Percentiles rank a stretch among this genome's conserved stretches.
Conservation (phyloP, 345 rosid genomes). For the sweet orange (Citrus sinensis) region DNA sequence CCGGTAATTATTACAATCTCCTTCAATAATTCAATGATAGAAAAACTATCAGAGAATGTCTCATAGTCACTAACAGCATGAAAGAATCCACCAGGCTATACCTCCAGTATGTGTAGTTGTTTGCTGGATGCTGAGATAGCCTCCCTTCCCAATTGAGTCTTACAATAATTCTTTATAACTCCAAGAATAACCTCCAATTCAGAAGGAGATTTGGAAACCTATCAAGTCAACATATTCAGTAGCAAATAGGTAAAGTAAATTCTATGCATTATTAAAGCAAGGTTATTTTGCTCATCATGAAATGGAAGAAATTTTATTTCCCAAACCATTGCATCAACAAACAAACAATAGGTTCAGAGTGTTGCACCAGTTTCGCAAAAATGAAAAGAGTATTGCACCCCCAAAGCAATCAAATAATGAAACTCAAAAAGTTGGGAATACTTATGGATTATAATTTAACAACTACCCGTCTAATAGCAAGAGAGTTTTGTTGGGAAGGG, state of each 20-base stretch:
- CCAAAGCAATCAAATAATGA: not conserved
- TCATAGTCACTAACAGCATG: slow-evolving; percentile 1
- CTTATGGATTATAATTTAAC: not conserved
- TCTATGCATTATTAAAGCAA: slow-evolving; percentile 2
- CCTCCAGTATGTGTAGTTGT: slow-evolving; percentile 80
- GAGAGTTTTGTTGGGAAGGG: not conserved
- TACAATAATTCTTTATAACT: slow-evolving; percentile 76
- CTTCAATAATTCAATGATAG: not conserved
- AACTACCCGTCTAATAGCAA: not conserved
- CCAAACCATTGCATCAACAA: not conserved
- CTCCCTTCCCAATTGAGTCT: slow-evolving; percentile 56
- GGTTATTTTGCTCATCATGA: not conserved
- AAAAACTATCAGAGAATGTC: not conserved
- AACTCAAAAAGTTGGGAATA: not conserved
- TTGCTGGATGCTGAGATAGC: slow-evolving; percentile 54
- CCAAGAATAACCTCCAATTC: slow-evolving; percentile 86
- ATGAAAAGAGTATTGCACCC: not conserved
- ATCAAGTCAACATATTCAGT: slow-evolving; percentile 8
- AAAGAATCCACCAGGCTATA: slow-evolving; percentile 23
- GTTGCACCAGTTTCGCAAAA: too few species aligned
- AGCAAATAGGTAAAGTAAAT: slow-evolving; percentile 6
- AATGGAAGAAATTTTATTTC: not conserved
- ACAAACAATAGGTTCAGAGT: not conserved
- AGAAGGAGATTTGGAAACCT: slow-evolving; percentile 89
- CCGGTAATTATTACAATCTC: not conserved